A percentile compares a stretch with the other conserved stretches of the same genome.
Conservation (phyloP, 2,329 filamentous ascomycete species). For the Cordyceps militaris region DNA sequence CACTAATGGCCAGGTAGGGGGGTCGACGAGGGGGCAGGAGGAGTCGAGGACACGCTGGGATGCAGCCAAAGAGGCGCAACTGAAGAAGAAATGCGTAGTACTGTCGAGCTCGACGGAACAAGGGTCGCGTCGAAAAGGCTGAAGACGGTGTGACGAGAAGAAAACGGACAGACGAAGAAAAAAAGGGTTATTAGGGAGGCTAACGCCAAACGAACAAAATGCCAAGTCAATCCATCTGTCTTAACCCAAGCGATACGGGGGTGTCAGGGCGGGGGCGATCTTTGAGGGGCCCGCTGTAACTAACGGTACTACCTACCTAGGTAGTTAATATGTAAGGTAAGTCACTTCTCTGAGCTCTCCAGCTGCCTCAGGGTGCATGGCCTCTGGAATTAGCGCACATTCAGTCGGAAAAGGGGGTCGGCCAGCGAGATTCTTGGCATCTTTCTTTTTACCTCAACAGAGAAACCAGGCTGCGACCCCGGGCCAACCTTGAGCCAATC, state of each 20-base stretch:
- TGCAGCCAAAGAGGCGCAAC: neutral
- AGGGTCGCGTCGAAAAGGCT: neutral
- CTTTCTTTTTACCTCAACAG: neutral
- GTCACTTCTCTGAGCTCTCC: too few relatives aligned
- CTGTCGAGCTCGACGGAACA: neutral
- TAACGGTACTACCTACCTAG: neutral
- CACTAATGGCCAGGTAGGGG: conserved; percentile 6
- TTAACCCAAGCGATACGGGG: neutral
- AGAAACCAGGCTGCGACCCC: neutral
- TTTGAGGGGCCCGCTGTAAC: neutral
- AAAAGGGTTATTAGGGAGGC: neutral
- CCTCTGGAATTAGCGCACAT: too few relatives aligned
- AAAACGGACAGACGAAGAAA: neutral
- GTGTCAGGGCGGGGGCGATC: neutral
- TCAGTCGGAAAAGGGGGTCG: neutral
- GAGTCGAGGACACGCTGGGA: neutral
- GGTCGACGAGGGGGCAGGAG: neutral
- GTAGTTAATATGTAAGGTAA: neutral
- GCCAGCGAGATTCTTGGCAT: neutral
- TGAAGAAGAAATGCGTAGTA: neutral
- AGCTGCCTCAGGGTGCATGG: too few relatives aligned
- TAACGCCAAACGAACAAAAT: conserved; percentile 1
- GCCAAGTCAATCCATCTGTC: neutral
- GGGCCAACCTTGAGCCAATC: neutral
- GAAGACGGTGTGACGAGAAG: neutral